A percentile compares a stretch with the other conserved stretches of the same genome.
phyloP scores from a whole-genome alignment of 176 grass and related monocot genomes.

The Paspalum notatum region DNA sequence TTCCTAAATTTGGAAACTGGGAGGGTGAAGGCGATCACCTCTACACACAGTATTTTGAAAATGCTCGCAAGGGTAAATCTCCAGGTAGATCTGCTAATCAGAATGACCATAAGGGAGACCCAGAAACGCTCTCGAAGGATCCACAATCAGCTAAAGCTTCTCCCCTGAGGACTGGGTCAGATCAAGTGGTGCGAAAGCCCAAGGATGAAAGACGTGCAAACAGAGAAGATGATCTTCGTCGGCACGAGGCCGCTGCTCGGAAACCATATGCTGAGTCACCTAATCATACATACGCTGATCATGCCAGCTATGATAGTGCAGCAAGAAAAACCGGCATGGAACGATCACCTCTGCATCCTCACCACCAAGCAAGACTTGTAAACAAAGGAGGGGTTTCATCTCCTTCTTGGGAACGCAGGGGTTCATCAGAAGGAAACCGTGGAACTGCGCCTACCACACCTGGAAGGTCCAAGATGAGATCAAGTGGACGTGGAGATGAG shows the following conservation, averaged over 20 bases:
- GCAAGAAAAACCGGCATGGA: conserved; percentile 42
- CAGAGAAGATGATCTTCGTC: conserved; percentile 51
- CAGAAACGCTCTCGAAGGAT: conserved; percentile 43
- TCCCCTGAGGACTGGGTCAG: conserved; percentile 41
- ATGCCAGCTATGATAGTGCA: conserved; percentile 21
- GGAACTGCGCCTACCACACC: conserved; percentile 47
- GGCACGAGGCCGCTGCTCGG: conserved; percentile 34
- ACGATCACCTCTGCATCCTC: conserved; percentile 64
- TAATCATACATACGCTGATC: conserved; percentile 50
- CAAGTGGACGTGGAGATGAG: conserved; percentile 59
- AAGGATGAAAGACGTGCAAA: conserved; percentile 52
- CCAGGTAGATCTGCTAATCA: conserved; percentile 51
- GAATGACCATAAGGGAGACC: conserved; percentile 47
- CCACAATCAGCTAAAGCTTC: conserved; percentile 36
- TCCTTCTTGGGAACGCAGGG: conserved; percentile 56
- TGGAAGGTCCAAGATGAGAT: conserved; percentile 55
- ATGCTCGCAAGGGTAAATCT: conserved; percentile 65
- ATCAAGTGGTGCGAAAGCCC: conserved; percentile 33
- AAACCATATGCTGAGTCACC: conserved; percentile 45
- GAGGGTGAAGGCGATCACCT: conserved; percentile 56
- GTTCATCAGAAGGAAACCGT: conserved; percentile 53
- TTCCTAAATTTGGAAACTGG: conserved; percentile 89
- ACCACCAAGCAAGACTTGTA: conserved; percentile 46
- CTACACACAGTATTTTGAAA: conserved; percentile 79
- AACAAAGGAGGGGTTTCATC: conserved; percentile 64